These are phyloP conservation scores for Agrocybe praecox DNA, from an alignment of 768 basidiomycete genomes.

Conservation along the genomic window DNA sequence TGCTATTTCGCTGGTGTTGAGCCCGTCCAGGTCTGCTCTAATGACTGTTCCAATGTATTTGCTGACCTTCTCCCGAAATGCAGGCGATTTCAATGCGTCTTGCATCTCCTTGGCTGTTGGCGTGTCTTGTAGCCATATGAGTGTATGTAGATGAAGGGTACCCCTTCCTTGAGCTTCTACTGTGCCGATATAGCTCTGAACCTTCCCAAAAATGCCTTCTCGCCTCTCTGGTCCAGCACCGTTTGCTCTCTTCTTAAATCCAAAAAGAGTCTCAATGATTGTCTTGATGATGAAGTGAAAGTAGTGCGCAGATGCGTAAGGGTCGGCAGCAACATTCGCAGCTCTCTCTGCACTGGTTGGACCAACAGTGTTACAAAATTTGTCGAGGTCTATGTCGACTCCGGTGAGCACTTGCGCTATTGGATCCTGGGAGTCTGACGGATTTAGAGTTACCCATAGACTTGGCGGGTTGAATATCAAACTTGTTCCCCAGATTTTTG, in stretches of 20 bases:
- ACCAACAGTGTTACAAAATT: slow-evolving; percentile 21
- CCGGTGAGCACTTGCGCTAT: slow-evolving; percentile 20
- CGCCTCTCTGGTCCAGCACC: neutral
- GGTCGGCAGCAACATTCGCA: slow-evolving; percentile 6
- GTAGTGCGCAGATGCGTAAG: slow-evolving; percentile 23
- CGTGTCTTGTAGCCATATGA: slow-evolving; percentile 11
- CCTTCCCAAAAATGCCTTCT: slow-evolving; percentile 24
- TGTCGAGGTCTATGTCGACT: slow-evolving; percentile 40
- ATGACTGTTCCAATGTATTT: neutral
- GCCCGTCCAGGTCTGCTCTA: neutral
- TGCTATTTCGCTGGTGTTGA: neutral
- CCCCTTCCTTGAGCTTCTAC: slow-evolving; percentile 31
- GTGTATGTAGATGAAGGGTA: slow-evolving; percentile 32
- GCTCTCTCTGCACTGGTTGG: slow-evolving; percentile 1
- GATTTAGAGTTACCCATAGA: slow-evolving; percentile 48
- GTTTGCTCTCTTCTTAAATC: slow-evolving; percentile 7
- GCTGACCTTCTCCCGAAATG: neutral
- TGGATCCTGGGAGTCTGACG: slow-evolving; percentile 40
- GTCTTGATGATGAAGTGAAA: slow-evolving; percentile 29
- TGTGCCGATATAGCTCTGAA: slow-evolving; percentile 21
- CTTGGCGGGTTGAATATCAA: slow-evolving; percentile 29
- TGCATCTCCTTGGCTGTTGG: neutral
- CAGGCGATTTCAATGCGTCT: neutral
- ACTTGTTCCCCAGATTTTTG: slow-evolving; percentile 39
- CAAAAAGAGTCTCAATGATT: slow-evolving; percentile 26